phyloP scores from a whole-genome alignment of 2,329 filamentous ascomycete genomes.

The Lachnellula occidentalis region DNA sequence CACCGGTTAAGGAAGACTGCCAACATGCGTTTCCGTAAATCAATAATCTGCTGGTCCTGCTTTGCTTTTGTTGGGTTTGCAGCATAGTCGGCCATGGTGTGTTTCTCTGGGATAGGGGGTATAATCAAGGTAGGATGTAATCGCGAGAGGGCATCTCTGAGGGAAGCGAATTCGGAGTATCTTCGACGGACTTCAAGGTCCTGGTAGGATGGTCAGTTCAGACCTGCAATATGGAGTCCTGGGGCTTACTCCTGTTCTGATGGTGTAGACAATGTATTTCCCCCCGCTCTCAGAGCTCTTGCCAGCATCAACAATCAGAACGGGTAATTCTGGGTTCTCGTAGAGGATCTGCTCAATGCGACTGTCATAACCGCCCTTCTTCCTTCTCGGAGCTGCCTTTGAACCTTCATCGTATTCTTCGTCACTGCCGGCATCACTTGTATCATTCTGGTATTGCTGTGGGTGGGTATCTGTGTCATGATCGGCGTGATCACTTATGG shows the following conservation, averaged over 20 bases:
- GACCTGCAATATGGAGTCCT: neutral
- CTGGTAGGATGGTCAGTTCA: constrained; percentile 41
- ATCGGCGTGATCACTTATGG: constrained; percentile 58
- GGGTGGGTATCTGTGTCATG: constrained; percentile 13
- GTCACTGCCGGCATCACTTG: constrained; percentile 42
- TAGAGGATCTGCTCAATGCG: constrained; percentile 96
- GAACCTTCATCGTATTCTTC: constrained; percentile 40
- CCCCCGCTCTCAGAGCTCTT: constrained; percentile 92
- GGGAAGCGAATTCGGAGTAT: constrained; percentile 93
- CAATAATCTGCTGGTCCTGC: constrained; percentile 94
- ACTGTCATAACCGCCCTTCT: constrained; percentile 87
- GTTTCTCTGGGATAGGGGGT: constrained; percentile 96
- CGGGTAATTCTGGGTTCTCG: constrained; percentile 84
- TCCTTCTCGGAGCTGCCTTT: constrained; percentile 50
- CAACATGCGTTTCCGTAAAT: constrained; percentile 93
- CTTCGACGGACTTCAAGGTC: constrained; percentile 90
- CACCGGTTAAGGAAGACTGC: constrained; percentile 93
- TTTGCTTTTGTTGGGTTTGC: constrained; percentile 97
- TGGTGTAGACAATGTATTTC: constrained; percentile 95
- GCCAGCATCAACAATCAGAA: constrained; percentile 88
- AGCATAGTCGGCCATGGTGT: constrained; percentile 97
- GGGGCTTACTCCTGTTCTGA: constrained; percentile 73
- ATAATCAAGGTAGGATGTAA: constrained; percentile 94
- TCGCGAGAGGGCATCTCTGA: constrained; percentile 81
- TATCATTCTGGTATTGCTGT: constrained; percentile 27